Evolutionary conservation across 306 rosid species (phyloP).

Genomic region (Malus sylvestris): DNA sequence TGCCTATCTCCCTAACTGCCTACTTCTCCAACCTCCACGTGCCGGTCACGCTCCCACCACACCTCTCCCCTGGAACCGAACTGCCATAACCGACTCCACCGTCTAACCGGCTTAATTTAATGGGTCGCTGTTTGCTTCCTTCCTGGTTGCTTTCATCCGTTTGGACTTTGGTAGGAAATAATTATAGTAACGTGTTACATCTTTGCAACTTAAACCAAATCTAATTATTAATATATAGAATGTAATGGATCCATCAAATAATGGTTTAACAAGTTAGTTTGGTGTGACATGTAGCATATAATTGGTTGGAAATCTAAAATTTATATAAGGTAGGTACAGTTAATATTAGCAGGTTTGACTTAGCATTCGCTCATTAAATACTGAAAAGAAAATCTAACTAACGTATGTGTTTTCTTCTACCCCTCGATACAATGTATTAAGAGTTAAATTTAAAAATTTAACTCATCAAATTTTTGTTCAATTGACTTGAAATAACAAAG

Average conservation of each 20-base stretch:
- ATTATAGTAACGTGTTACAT: neutral
- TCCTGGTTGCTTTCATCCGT: neutral
- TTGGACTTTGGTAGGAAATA: neutral
- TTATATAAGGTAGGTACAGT: too few relatives aligned
- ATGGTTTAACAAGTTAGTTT: neutral
- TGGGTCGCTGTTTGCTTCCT: neutral
- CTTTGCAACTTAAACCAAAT: neutral
- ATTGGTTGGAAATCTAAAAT: too few relatives aligned
- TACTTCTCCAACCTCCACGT: constrained; percentile 19
- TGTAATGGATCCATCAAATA: neutral
- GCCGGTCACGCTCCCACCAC: constrained; percentile 17
- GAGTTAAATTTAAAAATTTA: too few relatives aligned
- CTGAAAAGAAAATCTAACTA: too few relatives aligned
- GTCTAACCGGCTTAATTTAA: constrained; percentile 11
- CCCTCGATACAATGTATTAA: too few relatives aligned
- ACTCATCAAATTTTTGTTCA: too few relatives aligned
- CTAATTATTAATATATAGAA: neutral
- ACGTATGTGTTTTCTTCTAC: too few relatives aligned
- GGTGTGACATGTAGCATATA: neutral
- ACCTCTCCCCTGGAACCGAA: neutral
- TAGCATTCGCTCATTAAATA: too few relatives aligned
- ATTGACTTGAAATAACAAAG: too few relatives aligned
- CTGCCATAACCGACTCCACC: constrained; percentile 32
- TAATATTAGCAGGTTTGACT: too few relatives aligned
- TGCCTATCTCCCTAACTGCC: constrained; percentile 28